phyloP scores from a whole-genome alignment of 2,329 filamentous ascomycete genomes.

The Aspergillus sp. region DNA sequence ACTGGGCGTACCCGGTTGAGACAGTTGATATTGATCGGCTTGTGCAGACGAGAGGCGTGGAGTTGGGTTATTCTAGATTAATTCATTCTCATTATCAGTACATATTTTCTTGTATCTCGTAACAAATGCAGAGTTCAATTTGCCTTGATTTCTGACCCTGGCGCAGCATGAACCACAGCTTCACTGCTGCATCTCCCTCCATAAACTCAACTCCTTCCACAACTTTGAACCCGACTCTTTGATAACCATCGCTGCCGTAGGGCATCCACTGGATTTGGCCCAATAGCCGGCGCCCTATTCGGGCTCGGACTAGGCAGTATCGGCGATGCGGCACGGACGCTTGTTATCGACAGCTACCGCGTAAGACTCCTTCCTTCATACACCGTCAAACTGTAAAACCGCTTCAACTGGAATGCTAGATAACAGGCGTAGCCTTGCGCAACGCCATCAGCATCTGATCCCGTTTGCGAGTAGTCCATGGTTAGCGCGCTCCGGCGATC shows the following conservation, averaged over 20 bases:
- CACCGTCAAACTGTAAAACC: neutral
- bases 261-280: neutral
- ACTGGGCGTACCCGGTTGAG: conserved; percentile 20
- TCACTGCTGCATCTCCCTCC: conserved; percentile 16
- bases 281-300: neutral
- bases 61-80: conserved; percentile 22
- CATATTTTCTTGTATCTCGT: too few relatives aligned
- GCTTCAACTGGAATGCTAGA: conserved; percentile 23
- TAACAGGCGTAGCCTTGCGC: conserved; percentile 48
- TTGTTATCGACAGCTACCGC: neutral
- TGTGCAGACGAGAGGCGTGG: conserved; percentile 20
- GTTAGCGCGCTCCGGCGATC: neutral
- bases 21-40: conserved; percentile 21
- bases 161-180: conserved; percentile 25
- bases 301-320: neutral
- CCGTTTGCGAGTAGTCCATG: conserved; percentile 42
- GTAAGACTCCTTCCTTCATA: neutral
- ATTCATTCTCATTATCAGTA: too few relatives aligned
- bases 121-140: too few relatives aligned
- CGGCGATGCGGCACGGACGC: neutral
- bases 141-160: neutral
- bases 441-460: conserved; percentile 46
- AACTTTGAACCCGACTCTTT: conserved; percentile 23
- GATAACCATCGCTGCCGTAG: conserved; percentile 13
- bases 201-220: conserved; percentile 20